phyloP scores from a whole-genome alignment of 129 eudicot genomes.

The Gnaphalium uliginosum region DNA sequence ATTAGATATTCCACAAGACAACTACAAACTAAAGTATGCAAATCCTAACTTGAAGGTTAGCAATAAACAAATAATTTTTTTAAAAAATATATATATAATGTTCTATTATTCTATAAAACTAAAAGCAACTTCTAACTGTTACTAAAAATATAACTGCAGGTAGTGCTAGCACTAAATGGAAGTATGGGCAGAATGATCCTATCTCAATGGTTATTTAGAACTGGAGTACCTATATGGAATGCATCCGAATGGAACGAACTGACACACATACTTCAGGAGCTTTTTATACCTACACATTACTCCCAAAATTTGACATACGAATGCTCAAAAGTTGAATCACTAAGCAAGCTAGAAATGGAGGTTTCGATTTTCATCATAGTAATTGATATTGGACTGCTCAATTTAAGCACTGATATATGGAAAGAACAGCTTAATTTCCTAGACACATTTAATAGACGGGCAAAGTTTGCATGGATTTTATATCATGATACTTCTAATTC shows the following conservation, averaged over 20 bases:
- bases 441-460: constrained; percentile 42
- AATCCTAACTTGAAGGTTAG: constrained; percentile 64
- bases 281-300: constrained; percentile 44
- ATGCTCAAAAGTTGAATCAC: constrained; percentile 37
- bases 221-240: constrained; percentile 55
- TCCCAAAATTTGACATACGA: constrained; percentile 28
- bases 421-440: constrained; percentile 79
- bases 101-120: neutral
- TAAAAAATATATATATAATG: no score
- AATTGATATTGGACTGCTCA: constrained; percentile 76
- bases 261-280: constrained; percentile 64
- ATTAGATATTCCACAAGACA: constrained; percentile 45
- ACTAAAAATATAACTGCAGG: constrained; percentile 46
- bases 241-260: constrained; percentile 94
- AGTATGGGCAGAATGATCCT: constrained; percentile 61
- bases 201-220: constrained; percentile 61
- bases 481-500: constrained; percentile 77
- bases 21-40: constrained; percentile 45
- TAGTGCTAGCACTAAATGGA: constrained; percentile 81
- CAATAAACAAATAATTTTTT: no score
- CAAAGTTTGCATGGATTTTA: constrained; percentile 88
- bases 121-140: neutral
- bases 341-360: constrained; percentile 25
- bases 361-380: constrained; percentile 56
- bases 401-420: constrained; percentile 79